Evolutionary conservation across 139 green algal genomes (phyloP).

Genomic region (Micromonas commoda): DNA sequence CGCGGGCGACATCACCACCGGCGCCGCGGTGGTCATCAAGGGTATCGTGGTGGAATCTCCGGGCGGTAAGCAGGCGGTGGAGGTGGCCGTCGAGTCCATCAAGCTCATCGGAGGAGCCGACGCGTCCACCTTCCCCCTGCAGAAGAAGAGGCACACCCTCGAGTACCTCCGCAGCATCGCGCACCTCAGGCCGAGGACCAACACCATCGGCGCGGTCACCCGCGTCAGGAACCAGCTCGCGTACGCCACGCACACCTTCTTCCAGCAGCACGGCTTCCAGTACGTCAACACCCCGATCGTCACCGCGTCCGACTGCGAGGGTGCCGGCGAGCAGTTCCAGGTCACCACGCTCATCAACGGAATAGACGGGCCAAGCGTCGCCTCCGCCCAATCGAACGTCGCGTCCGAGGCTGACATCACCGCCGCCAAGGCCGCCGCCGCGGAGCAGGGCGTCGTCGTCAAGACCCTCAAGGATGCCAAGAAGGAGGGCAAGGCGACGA

Average conservation of each 20-base stretch:
- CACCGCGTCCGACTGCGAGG: slow-evolving; percentile 91
- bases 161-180: slow-evolving; percentile 89
- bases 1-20: slow-evolving; percentile 58
- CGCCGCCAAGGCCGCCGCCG: slow-evolving; percentile 49
- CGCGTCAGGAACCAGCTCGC: slow-evolving; percentile 89
- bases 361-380: not conserved
- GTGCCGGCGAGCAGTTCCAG: slow-evolving; percentile 97
- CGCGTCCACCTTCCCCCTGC: slow-evolving; percentile 77
- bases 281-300: slow-evolving; percentile 97
- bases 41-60: slow-evolving; percentile 74
- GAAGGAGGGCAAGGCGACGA: slow-evolving; percentile 12
- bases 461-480: slow-evolving; percentile 10
- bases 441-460: slow-evolving; percentile 26
- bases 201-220: slow-evolving; percentile 87
- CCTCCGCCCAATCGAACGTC: not conserved
- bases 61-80: slow-evolving; percentile 69
- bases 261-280: slow-evolving; percentile 79
- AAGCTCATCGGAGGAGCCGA: slow-evolving; percentile 32
- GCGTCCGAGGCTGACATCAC: slow-evolving; percentile 48
- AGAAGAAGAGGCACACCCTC: slow-evolving; percentile 86
- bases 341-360: slow-evolving; percentile 47
- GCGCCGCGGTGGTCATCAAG: slow-evolving; percentile 78
- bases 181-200: slow-evolving; percentile 89
- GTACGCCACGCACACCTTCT: slow-evolving; percentile 91
- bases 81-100: slow-evolving; percentile 16